Percentiles rank a stretch among this genome's conserved stretches.
Evolutionary conservation across 129 eudicot species (phyloP).

Genomic region (Saposhnikovia divaricata): DNA sequence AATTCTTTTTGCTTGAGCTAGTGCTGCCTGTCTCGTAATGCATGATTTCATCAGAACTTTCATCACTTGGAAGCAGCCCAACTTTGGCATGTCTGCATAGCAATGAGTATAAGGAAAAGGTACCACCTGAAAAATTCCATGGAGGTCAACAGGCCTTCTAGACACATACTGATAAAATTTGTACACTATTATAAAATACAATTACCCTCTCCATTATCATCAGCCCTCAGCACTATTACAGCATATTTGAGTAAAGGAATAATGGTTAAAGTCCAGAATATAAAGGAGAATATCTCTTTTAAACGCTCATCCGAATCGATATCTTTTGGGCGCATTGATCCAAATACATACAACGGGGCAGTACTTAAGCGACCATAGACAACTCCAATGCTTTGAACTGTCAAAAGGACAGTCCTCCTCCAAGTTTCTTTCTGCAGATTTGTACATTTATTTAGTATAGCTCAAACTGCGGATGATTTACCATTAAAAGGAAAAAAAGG

Average conservation of each 20-base stretch:
- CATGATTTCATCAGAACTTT: conserved; percentile 27
- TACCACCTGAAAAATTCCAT: conserved; percentile 41
- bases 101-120: conserved; percentile 46
- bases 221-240: conserved; percentile 36
- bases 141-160: conserved; percentile 13
- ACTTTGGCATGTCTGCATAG: conserved; percentile 49
- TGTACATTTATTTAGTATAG: background rate
- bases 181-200: background rate
- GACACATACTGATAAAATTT: background rate
- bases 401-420: conserved; percentile 34
- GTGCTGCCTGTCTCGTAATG: conserved; percentile 22
- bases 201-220: conserved; percentile 57
- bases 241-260: conserved; percentile 47
- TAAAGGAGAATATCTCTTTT: conserved; percentile 42
- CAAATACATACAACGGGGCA: conserved; percentile 50
- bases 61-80: conserved; percentile 41
- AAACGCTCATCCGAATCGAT: conserved; percentile 25
- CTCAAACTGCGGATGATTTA: background rate
- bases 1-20: conserved; percentile 19
- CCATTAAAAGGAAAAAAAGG: background rate
- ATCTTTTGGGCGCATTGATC: conserved; percentile 28
- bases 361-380: conserved; percentile 50
- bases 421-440: conserved; percentile 39
- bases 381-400: conserved; percentile 56
- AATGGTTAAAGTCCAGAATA: conserved; percentile 51